A percentile compares a stretch with the other conserved stretches of the same genome.
Conservation (phyloP, 306 rosid species). For the Vachellia collinsii region DNA sequence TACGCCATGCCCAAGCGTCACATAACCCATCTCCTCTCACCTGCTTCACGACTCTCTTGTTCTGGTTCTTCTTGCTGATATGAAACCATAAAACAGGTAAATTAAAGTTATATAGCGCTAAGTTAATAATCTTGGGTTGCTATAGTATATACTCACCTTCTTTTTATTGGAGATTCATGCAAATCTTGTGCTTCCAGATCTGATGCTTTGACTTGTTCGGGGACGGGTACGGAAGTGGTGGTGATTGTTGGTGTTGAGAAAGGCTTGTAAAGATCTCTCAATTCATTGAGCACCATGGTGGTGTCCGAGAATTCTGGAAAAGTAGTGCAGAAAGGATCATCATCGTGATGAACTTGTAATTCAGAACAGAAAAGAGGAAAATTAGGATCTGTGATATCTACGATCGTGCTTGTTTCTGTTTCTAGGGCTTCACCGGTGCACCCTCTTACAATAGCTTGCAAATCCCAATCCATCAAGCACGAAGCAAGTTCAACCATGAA, state of each 20-base stretch:
- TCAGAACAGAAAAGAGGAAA: conserved; percentile 33
- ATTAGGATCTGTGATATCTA: conserved; percentile 28
- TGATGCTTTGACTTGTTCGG: conserved; percentile 44
- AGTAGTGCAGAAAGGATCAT: conserved; percentile 25
- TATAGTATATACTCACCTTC: conserved; percentile 42
- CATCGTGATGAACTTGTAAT: conserved; percentile 42
- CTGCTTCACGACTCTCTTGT: conserved; percentile 64
- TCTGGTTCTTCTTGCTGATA: conserved; percentile 66
- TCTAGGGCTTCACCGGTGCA: conserved; percentile 32
- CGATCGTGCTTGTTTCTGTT: background rate
- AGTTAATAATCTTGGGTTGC: too few relatives aligned
- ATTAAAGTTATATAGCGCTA: too few relatives aligned
- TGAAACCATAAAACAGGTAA: background rate
- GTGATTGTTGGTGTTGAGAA: conserved; percentile 45
- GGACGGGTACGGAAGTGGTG: conserved; percentile 44
- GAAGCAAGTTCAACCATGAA: conserved; percentile 39
- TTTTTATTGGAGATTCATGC: conserved; percentile 47
- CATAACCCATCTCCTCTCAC: conserved; percentile 55
- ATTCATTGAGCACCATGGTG: conserved; percentile 50
- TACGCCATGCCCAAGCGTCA: conserved; percentile 94
- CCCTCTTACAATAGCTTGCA: conserved; percentile 84
- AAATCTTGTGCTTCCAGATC: conserved; percentile 35
- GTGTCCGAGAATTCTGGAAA: conserved; percentile 60
- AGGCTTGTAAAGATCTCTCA: conserved; percentile 68
- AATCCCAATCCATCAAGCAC: conserved; percentile 83